These are phyloP conservation scores for Dictyostelium firmibasis DNA, from an alignment of 78 protist species.

Conservation along the genomic window DNA sequence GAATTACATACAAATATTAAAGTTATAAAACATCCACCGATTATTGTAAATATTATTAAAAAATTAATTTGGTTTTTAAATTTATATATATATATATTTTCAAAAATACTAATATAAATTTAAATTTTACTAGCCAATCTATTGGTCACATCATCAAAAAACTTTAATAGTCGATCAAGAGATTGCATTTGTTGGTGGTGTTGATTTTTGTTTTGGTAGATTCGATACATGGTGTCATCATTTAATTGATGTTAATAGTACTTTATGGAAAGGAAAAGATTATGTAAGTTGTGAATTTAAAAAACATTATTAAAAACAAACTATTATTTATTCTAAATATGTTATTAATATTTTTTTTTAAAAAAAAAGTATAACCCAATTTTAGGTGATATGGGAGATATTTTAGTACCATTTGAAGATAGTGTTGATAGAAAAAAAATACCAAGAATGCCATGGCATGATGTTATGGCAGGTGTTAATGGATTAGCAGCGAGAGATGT, in stretches of 20 bases:
- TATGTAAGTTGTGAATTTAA: conserved; percentile 55
- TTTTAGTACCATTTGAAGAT: conserved; percentile 55
- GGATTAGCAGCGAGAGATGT: conserved; percentile 84
- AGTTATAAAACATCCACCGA: conserved; percentile 80
- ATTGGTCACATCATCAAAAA: conserved; percentile 88
- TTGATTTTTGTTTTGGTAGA: conserved; percentile 84
- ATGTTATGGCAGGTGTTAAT: conserved; percentile 75
- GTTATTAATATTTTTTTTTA: background rate
- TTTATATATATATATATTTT: background rate
- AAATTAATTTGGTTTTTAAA: background rate
- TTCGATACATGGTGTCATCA: conserved; percentile 81
- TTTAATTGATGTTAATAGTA: conserved; percentile 63
- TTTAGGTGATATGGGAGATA: conserved; percentile 73
- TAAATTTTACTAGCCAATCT: conserved; percentile 27
- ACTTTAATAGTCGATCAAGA: conserved; percentile 82
- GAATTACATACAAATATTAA: conserved; percentile 76
- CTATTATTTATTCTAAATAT: too few relatives aligned
- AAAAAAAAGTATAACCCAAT: conserved; percentile 59
- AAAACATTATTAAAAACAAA: too few relatives aligned
- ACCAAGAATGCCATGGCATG: conserved; percentile 89
- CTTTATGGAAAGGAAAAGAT: conserved; percentile 81
- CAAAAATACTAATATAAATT: too few relatives aligned
- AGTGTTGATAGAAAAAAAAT: conserved; percentile 66
- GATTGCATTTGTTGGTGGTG: conserved; percentile 84
- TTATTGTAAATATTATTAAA: conserved; percentile 21